Percentiles rank a stretch among this genome's conserved stretches.
Conservation (phyloP, 2,329 filamentous ascomycete genomes). For the Neofusicoccum umdonicola region DNA sequence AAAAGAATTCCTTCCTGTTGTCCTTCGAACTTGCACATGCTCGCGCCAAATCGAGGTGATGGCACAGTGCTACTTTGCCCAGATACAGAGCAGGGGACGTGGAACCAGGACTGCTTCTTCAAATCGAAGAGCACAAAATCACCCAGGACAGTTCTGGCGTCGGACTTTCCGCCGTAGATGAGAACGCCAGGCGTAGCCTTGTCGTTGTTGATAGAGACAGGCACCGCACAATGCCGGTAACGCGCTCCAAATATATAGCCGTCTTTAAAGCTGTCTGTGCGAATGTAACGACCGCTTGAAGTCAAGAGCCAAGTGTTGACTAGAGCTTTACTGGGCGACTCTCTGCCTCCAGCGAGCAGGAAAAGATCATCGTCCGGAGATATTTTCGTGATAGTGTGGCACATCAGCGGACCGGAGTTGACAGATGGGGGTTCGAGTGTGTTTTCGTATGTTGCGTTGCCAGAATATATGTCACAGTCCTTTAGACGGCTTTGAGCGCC, state of each 20-base stretch:
- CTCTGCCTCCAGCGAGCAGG: constrained; percentile 72
- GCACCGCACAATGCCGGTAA: constrained; percentile 70
- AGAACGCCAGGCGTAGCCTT: constrained; percentile 34
- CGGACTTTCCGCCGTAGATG: constrained; percentile 44
- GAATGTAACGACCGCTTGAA: not conserved
- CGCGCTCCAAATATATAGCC: constrained; percentile 46
- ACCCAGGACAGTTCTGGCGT: constrained; percentile 21
- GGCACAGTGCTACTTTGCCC: constrained; percentile 29
- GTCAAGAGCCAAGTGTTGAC: constrained; percentile 20
- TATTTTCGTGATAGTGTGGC: constrained; percentile 66
- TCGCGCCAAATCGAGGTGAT: constrained; percentile 56
- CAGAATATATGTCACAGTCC: constrained; percentile 45
- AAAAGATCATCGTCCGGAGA: constrained; percentile 56
- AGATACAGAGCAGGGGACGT: constrained; percentile 19
- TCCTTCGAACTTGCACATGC: constrained; percentile 45
- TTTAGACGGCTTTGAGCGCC: constrained; percentile 49
- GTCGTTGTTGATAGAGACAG: constrained; percentile 43
- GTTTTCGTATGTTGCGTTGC: not conserved
- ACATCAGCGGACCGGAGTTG: constrained; percentile 52
- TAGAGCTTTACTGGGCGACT: constrained; percentile 68
- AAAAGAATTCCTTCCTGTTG: constrained; percentile 59
- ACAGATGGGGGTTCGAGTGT: not conserved
- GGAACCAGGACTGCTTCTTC: constrained; percentile 50
- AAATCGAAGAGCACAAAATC: constrained; percentile 46
- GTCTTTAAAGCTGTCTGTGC: constrained; percentile 50